Base-by-base conservation (phyloP, 2,329 filamentous ascomycete species). In the Diaporthe eres region DNA sequence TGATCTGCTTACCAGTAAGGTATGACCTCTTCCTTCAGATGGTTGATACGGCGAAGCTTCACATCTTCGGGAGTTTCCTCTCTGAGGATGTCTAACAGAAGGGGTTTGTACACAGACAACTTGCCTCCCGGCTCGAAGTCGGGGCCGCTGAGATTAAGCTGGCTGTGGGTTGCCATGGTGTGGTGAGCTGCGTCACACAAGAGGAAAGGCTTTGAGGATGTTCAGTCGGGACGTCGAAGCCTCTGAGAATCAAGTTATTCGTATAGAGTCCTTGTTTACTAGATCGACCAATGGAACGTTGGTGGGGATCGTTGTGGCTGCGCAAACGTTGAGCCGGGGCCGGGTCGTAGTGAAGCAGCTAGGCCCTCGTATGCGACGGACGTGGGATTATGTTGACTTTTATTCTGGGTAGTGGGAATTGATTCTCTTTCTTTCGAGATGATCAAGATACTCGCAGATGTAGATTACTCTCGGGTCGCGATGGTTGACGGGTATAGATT, bases 61-160 rank as follows among this genome's bases (percentile, higher is more conserved):
- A 37, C 3, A 2, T 67, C 31, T 10, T 49, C 44, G 2, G 63
- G 13, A 10, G 19, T 2, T 6, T 37, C 25, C 4, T 58, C 17
- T 10, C n/a, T 13, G 31, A 8, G 31, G 8, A 22, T 22, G 1
- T 58, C 55, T 3, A 19, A 15, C 6, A 61, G 22, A 6, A 25
- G 1, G 4, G 0, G 2, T 22, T n/a, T n/a, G 34, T 42, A 42
- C 2, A 9, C 4, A 12, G 0, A n/a, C 12, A 8, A 63, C 12
- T 63, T 28, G 58, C 58, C 58, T 19, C 3, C 19, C 13, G 6
- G 34, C 34, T 37, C 31, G 31, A 31, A 31, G 0, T 31, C 31
- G 31, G 31, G 31, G 31, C 31, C 31, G 31, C 31, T 6, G 31
- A 31, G 31, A 0, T 31, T 31, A 31, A 31, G 31, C 31, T 31